These are phyloP conservation scores for Pleurozium schreberi DNA, from an alignment of 225 moss, liverwort and hornwort genomes.

Conservation along the genomic window DNA sequence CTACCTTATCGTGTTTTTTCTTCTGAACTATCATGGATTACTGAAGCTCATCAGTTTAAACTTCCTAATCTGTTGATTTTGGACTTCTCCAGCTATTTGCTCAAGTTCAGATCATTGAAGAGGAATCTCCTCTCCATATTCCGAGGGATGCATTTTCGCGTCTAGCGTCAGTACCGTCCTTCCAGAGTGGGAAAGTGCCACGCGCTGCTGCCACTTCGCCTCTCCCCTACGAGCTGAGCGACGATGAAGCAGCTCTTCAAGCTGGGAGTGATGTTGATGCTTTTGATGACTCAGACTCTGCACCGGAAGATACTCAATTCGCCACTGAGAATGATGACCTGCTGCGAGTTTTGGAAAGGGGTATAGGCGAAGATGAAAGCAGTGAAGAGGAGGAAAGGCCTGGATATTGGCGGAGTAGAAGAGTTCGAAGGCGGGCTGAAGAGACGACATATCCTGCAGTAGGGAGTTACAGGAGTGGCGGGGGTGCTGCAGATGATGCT, in stretches of 20 bases:
- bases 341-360: conserved; percentile 26
- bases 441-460: neutral
- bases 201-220: conserved; percentile 33
- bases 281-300: conserved; percentile 51
- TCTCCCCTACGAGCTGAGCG: conserved; percentile 46
- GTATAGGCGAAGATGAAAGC: conserved; percentile 56
- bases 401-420: conserved; percentile 36
- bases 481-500: neutral
- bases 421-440: conserved; percentile 23
- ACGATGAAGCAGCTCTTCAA: conserved; percentile 59
- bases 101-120: conserved; percentile 79
- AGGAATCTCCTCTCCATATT: conserved; percentile 57
- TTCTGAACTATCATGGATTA: neutral
- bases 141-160: conserved; percentile 68
- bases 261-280: conserved; percentile 48
- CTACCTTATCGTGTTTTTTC: neutral
- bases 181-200: conserved; percentile 67
- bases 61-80: neutral
- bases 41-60: neutral
- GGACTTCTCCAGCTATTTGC: conserved; percentile 56
- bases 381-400: conserved; percentile 77
- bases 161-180: conserved; percentile 52
- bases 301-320: conserved; percentile 30
- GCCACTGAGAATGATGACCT: conserved; percentile 36
- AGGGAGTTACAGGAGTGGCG: neutral